Evolutionary conservation across 306 rosid genomes (phyloP).

Genomic region (Vachellia pachyceras): DNA sequence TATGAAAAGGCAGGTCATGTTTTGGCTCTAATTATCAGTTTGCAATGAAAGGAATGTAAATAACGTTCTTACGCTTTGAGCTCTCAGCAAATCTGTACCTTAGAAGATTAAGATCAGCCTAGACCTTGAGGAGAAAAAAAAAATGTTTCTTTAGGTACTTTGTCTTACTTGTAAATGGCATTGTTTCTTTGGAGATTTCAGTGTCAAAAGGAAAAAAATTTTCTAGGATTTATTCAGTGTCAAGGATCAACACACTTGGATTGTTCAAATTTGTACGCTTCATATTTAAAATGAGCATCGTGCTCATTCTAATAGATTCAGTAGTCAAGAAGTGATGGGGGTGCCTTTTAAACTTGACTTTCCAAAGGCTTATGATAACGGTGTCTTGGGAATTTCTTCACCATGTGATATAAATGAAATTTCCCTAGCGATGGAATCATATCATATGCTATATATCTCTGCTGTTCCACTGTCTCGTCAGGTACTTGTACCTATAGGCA

Average conservation of each 20-base stretch:
- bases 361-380: background rate
- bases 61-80: background rate
- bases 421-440: too few species aligned
- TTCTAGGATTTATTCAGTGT: background rate
- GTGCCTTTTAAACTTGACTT: background rate
- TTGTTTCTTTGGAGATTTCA: background rate
- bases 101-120: slow-evolving; percentile 10
- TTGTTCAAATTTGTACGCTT: background rate
- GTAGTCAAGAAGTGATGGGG: background rate
- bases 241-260: background rate
- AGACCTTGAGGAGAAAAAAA: background rate
- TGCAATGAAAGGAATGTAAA: slow-evolving; percentile 21
- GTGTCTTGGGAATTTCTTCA: too few species aligned
- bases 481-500: too few species aligned
- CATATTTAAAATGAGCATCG: too few species aligned
- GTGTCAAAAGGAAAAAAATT: background rate
- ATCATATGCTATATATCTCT: too few species aligned
- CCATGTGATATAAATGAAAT: too few species aligned
- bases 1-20: background rate
- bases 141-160: background rate
- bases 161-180: background rate
- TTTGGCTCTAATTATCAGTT: slow-evolving; percentile 10
- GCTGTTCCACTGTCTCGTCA: too few species aligned
- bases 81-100: background rate
- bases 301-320: too few species aligned